Evolutionary conservation across 176 grass and related monocot species (phyloP).

Genomic region (Coix lacrymajobi): DNA sequence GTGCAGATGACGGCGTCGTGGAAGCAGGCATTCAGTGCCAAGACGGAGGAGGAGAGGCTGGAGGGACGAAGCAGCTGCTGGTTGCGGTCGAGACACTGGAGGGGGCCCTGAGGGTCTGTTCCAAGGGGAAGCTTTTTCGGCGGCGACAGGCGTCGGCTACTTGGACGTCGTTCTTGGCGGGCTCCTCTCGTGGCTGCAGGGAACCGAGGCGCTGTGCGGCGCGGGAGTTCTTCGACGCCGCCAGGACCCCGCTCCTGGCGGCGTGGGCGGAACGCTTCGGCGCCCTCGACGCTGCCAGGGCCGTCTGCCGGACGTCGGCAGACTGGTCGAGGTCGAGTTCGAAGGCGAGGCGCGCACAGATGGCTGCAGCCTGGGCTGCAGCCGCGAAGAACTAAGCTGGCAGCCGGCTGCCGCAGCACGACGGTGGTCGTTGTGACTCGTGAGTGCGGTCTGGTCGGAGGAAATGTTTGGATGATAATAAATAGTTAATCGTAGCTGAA

Average conservation of each 20-base stretch:
- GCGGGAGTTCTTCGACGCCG: constrained; percentile 13
- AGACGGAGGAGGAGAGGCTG: constrained; percentile 27
- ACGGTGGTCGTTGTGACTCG: neutral
- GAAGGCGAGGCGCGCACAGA: neutral
- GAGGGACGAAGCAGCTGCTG: neutral
- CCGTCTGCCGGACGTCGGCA: neutral
- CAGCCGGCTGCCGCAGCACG: no score
- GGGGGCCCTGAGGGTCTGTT: neutral
- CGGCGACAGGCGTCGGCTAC: neutral
- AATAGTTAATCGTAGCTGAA: neutral
- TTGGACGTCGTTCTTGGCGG: neutral
- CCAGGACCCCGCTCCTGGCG: neutral
- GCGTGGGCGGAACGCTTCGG: neutral
- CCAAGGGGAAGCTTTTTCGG: neutral
- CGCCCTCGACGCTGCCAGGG: neutral
- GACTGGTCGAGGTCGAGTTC: neutral
- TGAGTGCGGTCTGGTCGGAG: neutral
- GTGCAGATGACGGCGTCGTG: neutral
- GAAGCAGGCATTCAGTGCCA: neutral
- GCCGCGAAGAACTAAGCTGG: neutral
- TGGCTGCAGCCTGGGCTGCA: no score
- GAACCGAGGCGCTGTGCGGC: neutral
- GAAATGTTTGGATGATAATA: neutral
- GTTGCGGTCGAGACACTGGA: constrained; percentile 2
- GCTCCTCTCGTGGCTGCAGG: neutral